These are phyloP conservation scores for Raffaelea ambrosiae DNA, from an alignment of 2,329 filamentous ascomycete species.

Conservation along the genomic window DNA sequence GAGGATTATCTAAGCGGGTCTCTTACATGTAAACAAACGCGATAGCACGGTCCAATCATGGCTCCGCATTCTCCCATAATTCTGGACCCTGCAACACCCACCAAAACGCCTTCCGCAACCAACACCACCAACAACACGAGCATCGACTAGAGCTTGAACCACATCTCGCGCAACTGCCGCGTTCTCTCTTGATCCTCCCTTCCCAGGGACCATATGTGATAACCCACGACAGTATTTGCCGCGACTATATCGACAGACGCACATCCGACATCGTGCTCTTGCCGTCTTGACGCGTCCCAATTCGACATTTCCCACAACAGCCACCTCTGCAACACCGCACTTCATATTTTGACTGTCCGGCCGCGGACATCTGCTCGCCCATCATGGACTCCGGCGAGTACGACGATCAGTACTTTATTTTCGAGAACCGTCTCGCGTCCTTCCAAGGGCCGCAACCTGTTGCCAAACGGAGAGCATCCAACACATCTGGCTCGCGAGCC, in stretches of 20 bases:
- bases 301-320: too few species aligned
- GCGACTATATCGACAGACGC: too few species aligned
- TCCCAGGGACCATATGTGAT: too few species aligned
- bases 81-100: background rate
- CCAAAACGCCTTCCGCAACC: background rate
- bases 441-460: conserved; percentile 60
- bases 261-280: too few species aligned
- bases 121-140: too few species aligned
- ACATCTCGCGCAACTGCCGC: too few species aligned
- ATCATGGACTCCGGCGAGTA: conserved; percentile 22
- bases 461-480: conserved; percentile 63
- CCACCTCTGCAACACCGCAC: too few species aligned
- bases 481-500: conserved; percentile 48
- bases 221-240: too few species aligned
- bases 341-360: too few species aligned
- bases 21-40: conserved; percentile 13
- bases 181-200: too few species aligned
- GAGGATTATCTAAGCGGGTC: background rate
- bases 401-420: conserved; percentile 48
- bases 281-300: too few species aligned
- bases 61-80: background rate
- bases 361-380: background rate
- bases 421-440: conserved; percentile 69
- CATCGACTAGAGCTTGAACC: too few species aligned
- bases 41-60: conserved; percentile 9